phyloP scores from a whole-genome alignment of 78 protist species.

The slime mould (Dictyostelium discoideum) region dicty_2.7 NC_007089.4:4652001-4652500 shows the following conservation, averaged over 20 bases:
- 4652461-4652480: background rate
- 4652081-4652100: background rate
- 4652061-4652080: no score
- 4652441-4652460: constrained; percentile 42
- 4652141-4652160: background rate
- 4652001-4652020: no score
- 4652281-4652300: constrained; percentile 20
- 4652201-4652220: background rate
- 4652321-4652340: constrained; percentile 18
- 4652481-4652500: constrained; percentile 48
- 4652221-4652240: constrained; percentile 36
- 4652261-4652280: background rate
- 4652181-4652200: constrained; percentile 61
- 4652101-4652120: background rate
- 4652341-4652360: constrained; percentile 4
- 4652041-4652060: no score
- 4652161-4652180: constrained; percentile 20
- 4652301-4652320: constrained; percentile 7
- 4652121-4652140: background rate
- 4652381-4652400: constrained; percentile 25
- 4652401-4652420: constrained; percentile 33
- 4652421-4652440: background rate
- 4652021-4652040: no score
- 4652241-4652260: constrained; percentile 10
- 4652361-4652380: background rate